Base-by-base conservation (phyloP, 2,329 filamentous ascomycete species). In the Botryotinia globosa region DNA sequence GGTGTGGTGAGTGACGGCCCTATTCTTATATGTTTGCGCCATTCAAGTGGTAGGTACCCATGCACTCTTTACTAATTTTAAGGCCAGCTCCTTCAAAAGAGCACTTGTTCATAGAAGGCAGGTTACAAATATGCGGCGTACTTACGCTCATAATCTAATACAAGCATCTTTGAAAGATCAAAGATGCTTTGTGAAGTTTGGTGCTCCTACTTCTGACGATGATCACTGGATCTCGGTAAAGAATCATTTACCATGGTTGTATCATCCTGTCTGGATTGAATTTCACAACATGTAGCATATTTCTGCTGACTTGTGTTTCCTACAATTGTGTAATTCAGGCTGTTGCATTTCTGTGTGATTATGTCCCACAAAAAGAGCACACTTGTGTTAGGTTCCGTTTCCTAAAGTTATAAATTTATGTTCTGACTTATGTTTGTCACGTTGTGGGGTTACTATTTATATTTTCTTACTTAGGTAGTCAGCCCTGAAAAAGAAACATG, bases 211-310 rank as follows among this genome's bases (percentile, higher is more conserved):
- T 34, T 1, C 2, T 10, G 7, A 65, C 29, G 4, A 25, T 34
- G 12, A 25, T 1, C 9, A 39, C 6, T 7, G 42, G 34, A 29
- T 44, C 12, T 0, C 25, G 22, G 3, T 20, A 0, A 18, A 4
- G 20, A 20, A 6, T 32, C 1, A 8, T 29, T 56, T 56, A 9
- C 51, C 3, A 56, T 29, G 3, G 1, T 18, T 18, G 14, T 29
- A 4, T 54, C 25, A n/a, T n/a, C 18, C 0, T 56, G 1, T 9
- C 51, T 32, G 6, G 3, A 18, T 0, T 29, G 7, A 3, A 9
- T 0, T 18, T 56, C 14, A 29, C 6, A 29, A 29, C 14, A 42
- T 2, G 0, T n/a, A 39, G 3, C 3, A 2, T 3, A 10, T n/a
- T 42, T 63, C 16, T 20, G n/a, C 3, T 20, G 5, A 18, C 1